Base-by-base conservation (phyloP, 306 rosid genomes). In the Macrotyloma uniflorum region DNA sequence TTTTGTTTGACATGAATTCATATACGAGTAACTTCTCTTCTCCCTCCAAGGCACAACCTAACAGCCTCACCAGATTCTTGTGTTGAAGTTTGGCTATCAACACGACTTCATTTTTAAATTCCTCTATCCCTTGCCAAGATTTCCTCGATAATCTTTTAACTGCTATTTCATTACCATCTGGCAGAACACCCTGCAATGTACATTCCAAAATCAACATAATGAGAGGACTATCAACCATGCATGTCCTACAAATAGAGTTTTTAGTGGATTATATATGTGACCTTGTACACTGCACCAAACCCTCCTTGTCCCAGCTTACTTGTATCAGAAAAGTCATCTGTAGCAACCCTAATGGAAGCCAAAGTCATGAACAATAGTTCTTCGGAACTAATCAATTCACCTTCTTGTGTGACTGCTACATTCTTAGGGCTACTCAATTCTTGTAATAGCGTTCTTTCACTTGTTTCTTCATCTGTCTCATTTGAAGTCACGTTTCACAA, bases 61-160 rank as follows among this genome's bases (percentile, higher is more conserved):
- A 57, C 20, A 92, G 85, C 82, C 84, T 87, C 70, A 88, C 90
- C 30, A 92, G 85, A 82, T 90, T 92, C 72, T 76, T 85, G 28
- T 87, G 93, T 51, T 92, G 95, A 70, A 92, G 94, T 73, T 88
- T 90, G 8, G 89, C 83, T 19, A 92, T 81, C 8, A 88, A 58
- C 45, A 76, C 74, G 22, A 91, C 74, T 76, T 91, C 93, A 63
- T 91, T 91, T 67, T 73, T 91, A 5, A 89, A 87, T 80, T 92
- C 97, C 35, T 83, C 80, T 51, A 80, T 49, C 32, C 97, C 94
- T 77, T 92, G 97, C 87, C 88, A 68, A 5, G 94, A 92, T 68
- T 88, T 87, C 51, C 62, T 85, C 0, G 87, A 88, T 5, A 91
- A 53, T 49, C 93, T 91, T 59, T 91, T 92, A 0, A 92, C 86